A percentile compares a stretch with the other conserved stretches of the same genome.
Evolutionary conservation across 2,329 filamentous ascomycete species (phyloP).

Genomic region (Xylaria digitata): DNA sequence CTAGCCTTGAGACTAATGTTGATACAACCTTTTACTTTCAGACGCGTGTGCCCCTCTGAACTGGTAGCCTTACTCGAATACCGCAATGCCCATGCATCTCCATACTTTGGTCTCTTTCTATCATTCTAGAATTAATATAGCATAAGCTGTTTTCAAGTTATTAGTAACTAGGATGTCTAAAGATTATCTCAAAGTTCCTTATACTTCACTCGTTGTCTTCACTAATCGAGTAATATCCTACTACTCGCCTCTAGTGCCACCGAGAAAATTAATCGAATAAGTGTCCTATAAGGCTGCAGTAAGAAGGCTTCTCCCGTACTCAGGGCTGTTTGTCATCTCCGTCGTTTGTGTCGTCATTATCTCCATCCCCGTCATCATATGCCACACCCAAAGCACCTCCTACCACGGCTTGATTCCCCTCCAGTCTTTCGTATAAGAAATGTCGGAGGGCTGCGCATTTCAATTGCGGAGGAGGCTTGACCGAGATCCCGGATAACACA

Average conservation of each 20-base stretch:
- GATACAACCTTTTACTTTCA: neutral
- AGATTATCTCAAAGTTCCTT: neutral
- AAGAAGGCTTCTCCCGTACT: neutral
- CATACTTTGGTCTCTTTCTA: neutral
- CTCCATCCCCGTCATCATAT: neutral
- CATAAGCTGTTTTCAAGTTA: neutral
- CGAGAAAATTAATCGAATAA: neutral
- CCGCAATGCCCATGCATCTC: neutral
- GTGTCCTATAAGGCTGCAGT: neutral
- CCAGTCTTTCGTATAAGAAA: neutral
- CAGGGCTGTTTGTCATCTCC: neutral
- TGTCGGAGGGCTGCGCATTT: neutral
- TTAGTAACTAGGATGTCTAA: neutral
- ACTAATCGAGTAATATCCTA: neutral
- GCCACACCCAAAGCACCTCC: neutral
- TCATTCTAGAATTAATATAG: neutral
- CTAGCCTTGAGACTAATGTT: neutral
- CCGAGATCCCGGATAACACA: neutral
- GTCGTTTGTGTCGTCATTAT: neutral
- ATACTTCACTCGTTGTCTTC: neutral
- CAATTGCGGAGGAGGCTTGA: conserved; percentile 7
- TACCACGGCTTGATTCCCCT: neutral
- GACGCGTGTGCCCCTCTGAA: neutral
- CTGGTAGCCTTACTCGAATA: neutral
- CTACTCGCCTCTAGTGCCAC: neutral